Evolutionary conservation across 2,329 filamentous ascomycete species (phyloP), one percentile per base, ranked within the genome.

Genomic region (Herpotrichia juniperi): DNA sequence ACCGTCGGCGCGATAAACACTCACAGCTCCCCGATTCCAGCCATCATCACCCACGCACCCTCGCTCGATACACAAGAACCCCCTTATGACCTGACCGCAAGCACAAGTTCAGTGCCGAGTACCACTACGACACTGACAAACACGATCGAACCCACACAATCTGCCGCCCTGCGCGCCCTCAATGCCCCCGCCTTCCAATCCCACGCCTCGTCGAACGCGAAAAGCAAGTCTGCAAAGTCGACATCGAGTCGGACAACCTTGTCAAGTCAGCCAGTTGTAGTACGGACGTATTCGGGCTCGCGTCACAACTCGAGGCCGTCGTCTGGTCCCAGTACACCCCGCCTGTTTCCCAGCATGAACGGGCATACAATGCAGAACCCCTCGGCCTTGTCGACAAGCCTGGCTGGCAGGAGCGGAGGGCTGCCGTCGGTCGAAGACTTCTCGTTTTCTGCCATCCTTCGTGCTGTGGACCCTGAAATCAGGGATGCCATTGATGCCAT

Each of bases 401-500:
- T 70, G 52, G 68, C 64, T 7, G 59, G 61, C 47, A 54, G 60
- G 47, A 63, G 53, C 48, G 62, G 64, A 48, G 57, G 61, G 42
- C 58, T 76, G 35, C 82, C 82, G 8, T 72, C 79, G 2, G 71
- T 78, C 16, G 74, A 81, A 19, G 80, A 81, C 48, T 85, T 84
- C 63, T 80, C 79, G 44, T 84, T 85, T 58, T 80, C 79, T 25
- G 77, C 78, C 24, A 83, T 85, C 52, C 71, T 85, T 12, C 76
- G 77, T 21, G 80, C 82, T 24, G 81, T 85, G 49, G 81, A 85
- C 50, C 79, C 82, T 11, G 83, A 86, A 58, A 83, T 87, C 42
- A 75, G 81, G 55, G 73, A 73, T 12, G 83, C 83, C 9, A 77
- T 87, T 47, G 81, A 86, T 62, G 81, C 82, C 14, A 87, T 87